Conservation (phyloP, 1,284 basidiomycete species). For the Peniophora sp. region DNA sequence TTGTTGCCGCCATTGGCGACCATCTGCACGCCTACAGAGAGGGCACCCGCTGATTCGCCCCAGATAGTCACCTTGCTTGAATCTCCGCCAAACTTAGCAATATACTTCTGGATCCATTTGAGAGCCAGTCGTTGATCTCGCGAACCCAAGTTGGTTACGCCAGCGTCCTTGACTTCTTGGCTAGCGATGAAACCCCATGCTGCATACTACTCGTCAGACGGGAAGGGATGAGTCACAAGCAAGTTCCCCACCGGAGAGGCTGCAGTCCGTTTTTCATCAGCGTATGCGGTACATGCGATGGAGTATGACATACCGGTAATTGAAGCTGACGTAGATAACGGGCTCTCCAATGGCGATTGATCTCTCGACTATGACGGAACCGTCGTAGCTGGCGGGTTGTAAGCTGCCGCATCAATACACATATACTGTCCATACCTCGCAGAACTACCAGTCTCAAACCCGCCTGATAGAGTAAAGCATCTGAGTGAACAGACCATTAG, state of each 20-base stretch:
- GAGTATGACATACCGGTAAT: slow-evolving; percentile 18
- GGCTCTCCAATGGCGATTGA: slow-evolving; percentile 29
- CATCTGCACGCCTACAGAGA: slow-evolving; percentile 24
- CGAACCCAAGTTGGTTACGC: slow-evolving; percentile 46
- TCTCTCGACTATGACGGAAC: slow-evolving; percentile 20
- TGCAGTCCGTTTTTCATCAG: background rate
- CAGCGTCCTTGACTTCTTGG: slow-evolving; percentile 40
- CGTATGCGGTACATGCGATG: background rate
- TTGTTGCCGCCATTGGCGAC: slow-evolving; percentile 21
- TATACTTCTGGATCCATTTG: slow-evolving; percentile 62
- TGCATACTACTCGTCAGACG: slow-evolving; percentile 6
- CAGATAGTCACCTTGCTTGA: slow-evolving; percentile 45
- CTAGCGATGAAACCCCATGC: slow-evolving; percentile 42
- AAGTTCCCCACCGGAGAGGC: slow-evolving; percentile 2
- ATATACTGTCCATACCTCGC: slow-evolving; percentile 6
- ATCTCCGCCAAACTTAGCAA: slow-evolving; percentile 56
- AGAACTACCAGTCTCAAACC: slow-evolving; percentile 22
- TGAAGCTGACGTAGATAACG: slow-evolving; percentile 24
- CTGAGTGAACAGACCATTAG: background rate
- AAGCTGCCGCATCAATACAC: too few species aligned
- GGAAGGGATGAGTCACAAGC: background rate
- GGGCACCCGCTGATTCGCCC: slow-evolving; percentile 35
- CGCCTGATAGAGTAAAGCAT: too few species aligned
- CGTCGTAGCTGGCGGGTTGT: slow-evolving; percentile 2
- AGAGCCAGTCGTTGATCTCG: slow-evolving; percentile 50